Percentiles rank a stretch among this genome's conserved stretches.
These are phyloP conservation scores for Glycine soja DNA, from an alignment of 306 rosid genomes.

Conservation along the genomic window DNA sequence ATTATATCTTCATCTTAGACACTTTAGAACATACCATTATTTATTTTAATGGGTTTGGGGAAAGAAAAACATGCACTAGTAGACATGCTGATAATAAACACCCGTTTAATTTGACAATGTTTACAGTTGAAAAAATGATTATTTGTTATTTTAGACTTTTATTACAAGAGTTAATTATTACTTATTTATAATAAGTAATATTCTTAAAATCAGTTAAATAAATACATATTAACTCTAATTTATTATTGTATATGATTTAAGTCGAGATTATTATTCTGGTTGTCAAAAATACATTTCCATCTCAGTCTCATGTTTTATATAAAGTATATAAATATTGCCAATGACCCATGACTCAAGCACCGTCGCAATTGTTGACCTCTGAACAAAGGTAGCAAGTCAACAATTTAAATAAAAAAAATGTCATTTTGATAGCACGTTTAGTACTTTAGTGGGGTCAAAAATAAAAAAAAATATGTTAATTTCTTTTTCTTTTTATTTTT, in stretches of 20 bases:
- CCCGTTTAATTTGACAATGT: neutral
- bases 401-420: neutral
- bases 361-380: slow-evolving; percentile 12
- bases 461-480: neutral
- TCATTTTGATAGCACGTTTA: neutral
- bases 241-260: neutral
- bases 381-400: neutral
- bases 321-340: neutral
- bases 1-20: neutral
- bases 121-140: neutral
- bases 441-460: slow-evolving; percentile 17
- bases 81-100: neutral
- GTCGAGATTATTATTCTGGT: neutral
- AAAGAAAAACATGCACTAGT: neutral
- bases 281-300: neutral
- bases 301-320: neutral
- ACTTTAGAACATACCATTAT: neutral
- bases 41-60: neutral
- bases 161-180: neutral
- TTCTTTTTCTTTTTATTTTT: neutral
- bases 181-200: neutral
- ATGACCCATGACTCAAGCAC: neutral
- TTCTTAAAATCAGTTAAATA: neutral
- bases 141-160: neutral
- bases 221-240: neutral